Base-by-base conservation (phyloP, 805 yeast species). In the Kodamaea fukazawae region DNA sequence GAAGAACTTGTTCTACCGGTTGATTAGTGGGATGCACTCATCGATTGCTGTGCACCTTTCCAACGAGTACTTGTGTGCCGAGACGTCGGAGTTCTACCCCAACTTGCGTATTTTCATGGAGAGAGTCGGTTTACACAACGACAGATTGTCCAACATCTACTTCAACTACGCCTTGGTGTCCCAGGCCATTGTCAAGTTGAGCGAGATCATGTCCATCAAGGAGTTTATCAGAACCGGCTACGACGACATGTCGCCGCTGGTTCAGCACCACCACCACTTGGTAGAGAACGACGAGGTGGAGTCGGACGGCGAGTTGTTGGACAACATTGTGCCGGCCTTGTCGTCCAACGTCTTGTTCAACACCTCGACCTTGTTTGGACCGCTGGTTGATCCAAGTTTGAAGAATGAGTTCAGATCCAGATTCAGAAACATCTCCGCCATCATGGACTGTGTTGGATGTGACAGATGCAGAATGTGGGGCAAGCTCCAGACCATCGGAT, bases 401-500 rank as follows among this genome's bases (percentile, higher is more conserved):
- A 93, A 93, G 54, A 82, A 83, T 47, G 98, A 93, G 53, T 90
- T 93, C 67, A 76, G 91, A 45, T 63, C 76, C 28, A 82, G 95
- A 38, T 95, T 93, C 61, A 82, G 80, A 55, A 93, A 93, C 58
- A 95, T 93, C 16, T 82, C 95, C 14, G 83, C 86, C 36, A 79
- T 93, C 32, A 93, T 93, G 97, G 96, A 91, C 61, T 93, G 99
- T 67, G 98, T 93, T 29, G 97, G 96, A 28, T 93, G 99, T 69
- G 99, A 93, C 59, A 75, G 97, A 57, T 93, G 99, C 62, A 78
- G 97, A 54, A 71, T 93, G 63, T 93, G 99, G 99, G 99, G 99
- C 7, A 93, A 93, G 62, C 78, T 93, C 22, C 99, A 93, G 67
- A 88, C 96, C 2, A 87, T 93, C 11, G 99, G 99, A 14, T 93